Evolutionary conservation across 2,329 filamentous ascomycete genomes (phyloP), one percentile per base, ranked within the genome.

Genomic region (Zasmidium citrigriseum): DNA sequence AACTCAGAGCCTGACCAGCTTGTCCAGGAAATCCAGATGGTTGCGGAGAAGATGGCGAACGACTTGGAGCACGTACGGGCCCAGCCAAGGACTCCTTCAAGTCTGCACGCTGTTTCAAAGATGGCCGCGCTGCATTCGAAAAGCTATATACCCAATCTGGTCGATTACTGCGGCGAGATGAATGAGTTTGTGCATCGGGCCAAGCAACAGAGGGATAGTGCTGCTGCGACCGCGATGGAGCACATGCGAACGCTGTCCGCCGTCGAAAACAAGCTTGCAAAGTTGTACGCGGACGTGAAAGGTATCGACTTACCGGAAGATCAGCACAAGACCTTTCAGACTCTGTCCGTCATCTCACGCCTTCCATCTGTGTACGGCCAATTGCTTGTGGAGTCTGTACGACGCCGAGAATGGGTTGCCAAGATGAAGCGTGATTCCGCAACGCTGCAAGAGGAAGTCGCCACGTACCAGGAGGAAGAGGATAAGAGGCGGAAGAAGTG

Each of bases 351-450:
- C 21, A 88, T 97, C 34, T 88, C 93, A 46, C 87, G 93, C 62
- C 83, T 98, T 25, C 95, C 95, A 0, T 88, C 89, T 57, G 87
- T 96, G 67, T 99, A 98, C 72, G 93, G 93, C 0, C 93, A 92
- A 2, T 89, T 96, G 58, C 79, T 96, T 20, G 85, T 91, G 2
- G 95, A 99, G 75, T 89, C 91, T 16, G 86, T 97, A 44, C 86
- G 90, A 57, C 87, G 95, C 21, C 87, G 87, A 29, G 93, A 97
- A 75, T 99, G 95, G 93, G 86, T 85, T 12, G 91, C 96, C 53
- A 96, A 96, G 75, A 89, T 98, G 73, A 91, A 89, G 71, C 83
- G 85, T 2, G 95, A 98, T 68, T 95, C 93, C 0, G 87, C 90
- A 2, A 91, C 89, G 0, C 78, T 99, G 23, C 91, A 92, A 23